Evolutionary conservation across 1,284 basidiomycete species (phyloP), one percentile per base, ranked within the genome.

Genomic region (Ceratorhiza oryzae-sativae): DNA sequence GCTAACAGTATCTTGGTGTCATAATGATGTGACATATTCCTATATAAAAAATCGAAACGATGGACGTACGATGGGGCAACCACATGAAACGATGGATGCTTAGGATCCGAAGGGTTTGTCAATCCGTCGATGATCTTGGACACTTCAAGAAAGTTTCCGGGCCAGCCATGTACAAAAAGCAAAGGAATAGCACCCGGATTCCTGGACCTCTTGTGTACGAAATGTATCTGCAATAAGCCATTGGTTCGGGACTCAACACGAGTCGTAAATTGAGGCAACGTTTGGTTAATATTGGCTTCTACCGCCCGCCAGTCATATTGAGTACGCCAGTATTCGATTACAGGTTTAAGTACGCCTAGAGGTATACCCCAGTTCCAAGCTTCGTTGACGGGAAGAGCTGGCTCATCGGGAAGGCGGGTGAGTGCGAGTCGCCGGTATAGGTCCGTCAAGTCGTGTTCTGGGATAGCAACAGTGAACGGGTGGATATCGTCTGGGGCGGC

Each of bases 61-160:
- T 1, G 59, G 15, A 56, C 75, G 34, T 72, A 76, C 75, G 73
- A 76, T 2, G 75, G 74, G 3, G 75, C 71, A 12, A 76, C 74
- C 18, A 76, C 74, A 58, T 75, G 74, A 56, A 75, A 76, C 2
- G 73, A 71, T 9, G 75, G 75, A 27, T 75, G 68, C 51, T 73
- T 75, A 23, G 73, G 62, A 58, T 76, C 72, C 34, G 71, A 48
- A 18, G 75, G 75, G 42, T 74, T 71, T 20, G 73, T 71, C 9
- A 76, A 60, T 39, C 55, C 74, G 39, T 73, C 73, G 12, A 76
- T 68, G 18, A 76, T 71, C 34, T 76, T 76, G 20, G 70, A 68
- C 27, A 75, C 72, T 68, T 74, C 73, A 2, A 70, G 59, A 34
- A 74, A 74, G 39, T 67, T 74, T 32, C 73, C 73, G 20, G 73